Evolutionary conservation across 2,329 filamentous ascomycete genomes (phyloP).

Genomic region (Paradendryphiella salina): DNA sequence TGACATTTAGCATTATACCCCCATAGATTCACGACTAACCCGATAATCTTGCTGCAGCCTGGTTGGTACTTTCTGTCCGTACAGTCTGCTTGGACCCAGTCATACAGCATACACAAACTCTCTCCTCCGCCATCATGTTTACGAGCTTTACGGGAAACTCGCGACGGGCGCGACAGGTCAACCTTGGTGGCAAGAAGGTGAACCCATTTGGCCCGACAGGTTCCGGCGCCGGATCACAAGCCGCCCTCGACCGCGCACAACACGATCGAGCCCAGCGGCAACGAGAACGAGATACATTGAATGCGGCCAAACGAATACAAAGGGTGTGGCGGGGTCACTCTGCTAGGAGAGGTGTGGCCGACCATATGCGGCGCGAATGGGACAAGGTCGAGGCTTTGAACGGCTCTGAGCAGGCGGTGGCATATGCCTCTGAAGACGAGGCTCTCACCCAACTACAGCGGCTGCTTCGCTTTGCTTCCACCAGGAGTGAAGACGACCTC

Average conservation of each 20-base stretch:
- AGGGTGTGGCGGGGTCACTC: conserved; percentile 78
- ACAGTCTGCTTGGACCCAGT: background rate
- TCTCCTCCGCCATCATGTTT: conserved; percentile 62
- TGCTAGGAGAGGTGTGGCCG: conserved; percentile 62
- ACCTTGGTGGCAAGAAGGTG: conserved; percentile 80
- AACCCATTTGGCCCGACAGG: conserved; percentile 74
- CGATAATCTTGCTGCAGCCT: background rate
- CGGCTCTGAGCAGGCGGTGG: conserved; percentile 13
- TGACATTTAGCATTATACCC: conserved; percentile 3
- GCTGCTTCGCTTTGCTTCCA: conserved; percentile 51
- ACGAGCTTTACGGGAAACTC: conserved; percentile 88
- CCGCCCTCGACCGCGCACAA: conserved; percentile 81
- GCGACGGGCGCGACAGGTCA: conserved; percentile 85
- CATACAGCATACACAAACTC: background rate
- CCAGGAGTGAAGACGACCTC: conserved; percentile 46
- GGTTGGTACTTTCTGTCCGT: too few species aligned
- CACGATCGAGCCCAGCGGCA: conserved; percentile 81
- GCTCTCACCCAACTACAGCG: conserved; percentile 49
- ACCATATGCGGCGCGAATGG: conserved; percentile 51
- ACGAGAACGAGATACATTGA: conserved; percentile 74
- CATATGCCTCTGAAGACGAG: conserved; percentile 47
- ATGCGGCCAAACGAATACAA: conserved; percentile 75
- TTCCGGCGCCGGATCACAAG: conserved; percentile 66
- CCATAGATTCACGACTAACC: conserved; percentile 10
- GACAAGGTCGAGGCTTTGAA: conserved; percentile 35